Evolutionary conservation across 1,284 basidiomycete genomes (phyloP), one percentile per base, ranked within the genome.

Genomic region (Uromyces viciae-fabae): DNA sequence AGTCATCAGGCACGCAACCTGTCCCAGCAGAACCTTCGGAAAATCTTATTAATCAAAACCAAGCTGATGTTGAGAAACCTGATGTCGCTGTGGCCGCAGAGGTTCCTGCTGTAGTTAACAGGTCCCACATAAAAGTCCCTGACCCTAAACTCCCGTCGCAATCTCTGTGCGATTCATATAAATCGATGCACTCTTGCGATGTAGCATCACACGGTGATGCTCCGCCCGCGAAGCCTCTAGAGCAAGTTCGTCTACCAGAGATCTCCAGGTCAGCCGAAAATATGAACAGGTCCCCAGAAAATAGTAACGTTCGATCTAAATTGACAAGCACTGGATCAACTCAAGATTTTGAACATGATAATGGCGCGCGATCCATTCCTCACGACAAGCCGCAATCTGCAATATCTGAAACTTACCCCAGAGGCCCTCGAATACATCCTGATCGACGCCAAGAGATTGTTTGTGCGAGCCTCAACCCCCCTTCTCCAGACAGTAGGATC

Each of bases 401-500:
- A n/a, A 25, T 22, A 14, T 19, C 22, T 60, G 68, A 73, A 60
- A 19, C 68, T 42, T 71, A 38, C 40, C 22, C 28, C 42, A 58
- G 52, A 69, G 76, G 56, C 58, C 76, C 36, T 71, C 66, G 49
- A 31, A 68, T 69, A 38, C 64, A 71, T 71, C 68, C 76, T 49
- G 66, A 60, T 42, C 58, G 72, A n/a, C 72, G 72, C 15, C 52
- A 49, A 40, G 72, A 75, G 54, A 73, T 56, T 40, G n/a, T n/a
- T n/a, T n/a, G 52, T 74, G 14, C 64, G 64, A 58, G 64, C 64
- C 58, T 54, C 74, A 58, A 75, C 42, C 28, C 25, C 42, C 74
- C 74, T 4, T 42, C 60, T 46, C 56, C 40, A 9, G 43, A 60
- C 40, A 43, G 38, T 42, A 64, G 42, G 36, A 62, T 42, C 25